Base-by-base conservation (phyloP, 2,329 filamentous ascomycete species). In the Coleophoma eucalyptorum region DNA sequence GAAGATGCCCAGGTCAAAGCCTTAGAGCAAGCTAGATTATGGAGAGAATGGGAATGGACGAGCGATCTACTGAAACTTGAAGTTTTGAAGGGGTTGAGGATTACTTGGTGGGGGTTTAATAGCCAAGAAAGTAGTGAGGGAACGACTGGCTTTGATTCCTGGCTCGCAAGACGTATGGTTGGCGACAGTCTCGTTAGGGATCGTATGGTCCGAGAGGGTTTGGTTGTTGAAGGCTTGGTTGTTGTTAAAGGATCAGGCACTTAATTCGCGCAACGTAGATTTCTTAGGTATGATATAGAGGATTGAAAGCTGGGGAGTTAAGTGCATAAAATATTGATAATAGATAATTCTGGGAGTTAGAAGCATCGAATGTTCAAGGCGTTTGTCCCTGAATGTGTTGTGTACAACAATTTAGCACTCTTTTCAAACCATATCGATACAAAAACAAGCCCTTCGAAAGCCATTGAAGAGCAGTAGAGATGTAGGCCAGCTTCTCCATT, bases 41-140 rank as follows among this genome's bases (percentile, higher is more conserved):
- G 53, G 52, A 51, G 46, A 11, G 53, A 62, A n/a, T 62, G 57
- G 57, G 54, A 55, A 33, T 60, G 54, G 49, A 62, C 51, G 5
- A 48, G 35, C 11, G 48, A 51, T 2, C 43, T 64, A 26, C 34
- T 61, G 1, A 42, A 46, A 12, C 37, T 57, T 31, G 50, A 53
- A 2, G 48, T 41, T 3, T 42, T 62, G 31, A 51, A 48, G 26
- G 33, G 50, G 13, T 47, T 57, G 1, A 60, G 40, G 20, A 46
- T 64, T 16, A 63, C 58, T 3, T 61, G 53, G 46, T 65, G 62
- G 61, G 53, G 51, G 7, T 59, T 60, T 48, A 15, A 34, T 2
- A 35, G 32, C 43, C 19, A 20, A 35, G 42, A 38, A 49, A 37
- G 43, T 43, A 26, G 41, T 19, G 40, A 32, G 16, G 26, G 43